Conservation (phyloP, 345 rosid genomes). For the Sonneratia caseolaris region DNA sequence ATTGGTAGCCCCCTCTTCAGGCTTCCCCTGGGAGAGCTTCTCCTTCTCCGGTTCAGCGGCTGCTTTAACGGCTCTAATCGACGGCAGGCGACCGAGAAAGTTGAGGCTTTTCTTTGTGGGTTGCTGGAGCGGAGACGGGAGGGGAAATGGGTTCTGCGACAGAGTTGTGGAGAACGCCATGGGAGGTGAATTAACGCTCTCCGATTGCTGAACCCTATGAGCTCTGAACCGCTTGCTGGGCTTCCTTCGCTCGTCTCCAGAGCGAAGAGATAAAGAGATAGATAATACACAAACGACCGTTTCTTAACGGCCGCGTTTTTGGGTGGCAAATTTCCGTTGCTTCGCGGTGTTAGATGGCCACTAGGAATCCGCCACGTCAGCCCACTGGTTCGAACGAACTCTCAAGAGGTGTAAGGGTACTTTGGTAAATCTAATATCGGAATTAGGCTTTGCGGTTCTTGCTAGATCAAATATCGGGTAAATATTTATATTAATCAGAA, state of each 20-base stretch:
- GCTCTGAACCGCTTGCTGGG: neutral
- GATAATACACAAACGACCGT: neutral
- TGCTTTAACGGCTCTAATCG: constrained; percentile 24
- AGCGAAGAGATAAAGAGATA: constrained; percentile 1
- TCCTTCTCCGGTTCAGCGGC: constrained; percentile 44
- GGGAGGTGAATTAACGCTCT: constrained; percentile 2
- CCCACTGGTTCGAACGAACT: too few relatives aligned
- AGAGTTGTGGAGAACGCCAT: constrained; percentile 57
- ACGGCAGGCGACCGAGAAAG: constrained; percentile 13
- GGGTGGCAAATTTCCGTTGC: constrained; percentile 1
- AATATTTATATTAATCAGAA: too few relatives aligned
- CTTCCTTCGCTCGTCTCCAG: neutral
- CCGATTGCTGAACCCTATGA: neutral
- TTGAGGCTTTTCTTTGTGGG: constrained; percentile 10
- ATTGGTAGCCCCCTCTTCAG: constrained; percentile 19
- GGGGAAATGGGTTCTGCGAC: constrained; percentile 27
- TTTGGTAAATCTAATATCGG: too few relatives aligned
- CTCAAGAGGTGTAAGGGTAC: too few relatives aligned
- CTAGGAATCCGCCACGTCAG: too few relatives aligned
- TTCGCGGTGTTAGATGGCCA: neutral
- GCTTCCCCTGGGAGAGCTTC: constrained; percentile 22
- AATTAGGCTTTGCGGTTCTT: too few relatives aligned
- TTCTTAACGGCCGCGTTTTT: neutral
- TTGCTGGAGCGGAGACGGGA: constrained; percentile 21
- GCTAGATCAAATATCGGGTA: too few relatives aligned